Evolutionary conservation across 2,329 filamentous ascomycete species (phyloP).

Genomic region (Fusarium gaditjirri): DNA sequence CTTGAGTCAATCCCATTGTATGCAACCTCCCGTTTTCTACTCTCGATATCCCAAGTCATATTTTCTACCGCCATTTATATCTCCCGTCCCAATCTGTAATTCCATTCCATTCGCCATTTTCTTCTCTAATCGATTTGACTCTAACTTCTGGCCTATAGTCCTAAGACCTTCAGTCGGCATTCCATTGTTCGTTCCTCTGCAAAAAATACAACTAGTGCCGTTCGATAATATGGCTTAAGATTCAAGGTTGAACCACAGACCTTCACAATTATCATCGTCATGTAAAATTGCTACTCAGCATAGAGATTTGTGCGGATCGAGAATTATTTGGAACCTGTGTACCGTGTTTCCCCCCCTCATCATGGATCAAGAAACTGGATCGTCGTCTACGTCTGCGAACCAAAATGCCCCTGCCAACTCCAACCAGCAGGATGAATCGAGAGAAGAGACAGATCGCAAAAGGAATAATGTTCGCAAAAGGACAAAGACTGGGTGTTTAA

Average conservation of each 20-base stretch:
- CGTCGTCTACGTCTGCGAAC: background rate
- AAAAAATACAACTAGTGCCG: conserved; percentile 10
- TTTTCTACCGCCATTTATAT: background rate
- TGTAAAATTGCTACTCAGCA: conserved; percentile 32
- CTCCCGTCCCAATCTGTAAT: conserved; percentile 1
- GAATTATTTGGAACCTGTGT: conserved; percentile 3
- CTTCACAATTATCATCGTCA: conserved; percentile 25
- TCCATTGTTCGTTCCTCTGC: conserved; percentile 1
- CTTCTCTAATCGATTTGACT: background rate
- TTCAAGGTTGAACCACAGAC: conserved; percentile 5
- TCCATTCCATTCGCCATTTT: conserved; percentile 7
- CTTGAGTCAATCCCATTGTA: conserved; percentile 5
- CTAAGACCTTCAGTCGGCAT: background rate
- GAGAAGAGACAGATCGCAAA: conserved; percentile 57
- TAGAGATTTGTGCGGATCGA: conserved; percentile 23
- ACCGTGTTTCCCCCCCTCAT: background rate
- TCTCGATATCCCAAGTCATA: background rate
- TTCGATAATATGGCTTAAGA: conserved; percentile 18
- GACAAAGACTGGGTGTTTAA: conserved; percentile 93
- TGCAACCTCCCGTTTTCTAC: conserved; percentile 12
- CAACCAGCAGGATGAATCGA: conserved; percentile 50
- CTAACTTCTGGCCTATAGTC: conserved; percentile 11
- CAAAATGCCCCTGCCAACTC: conserved; percentile 46
- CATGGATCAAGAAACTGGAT: conserved; percentile 37
- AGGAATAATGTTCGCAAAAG: conserved; percentile 69